Percentiles rank a stretch among this genome's conserved stretches.
Conservation (phyloP, 768 basidiomycete species). For the Chalciporus sphaerocephalus region DNA sequence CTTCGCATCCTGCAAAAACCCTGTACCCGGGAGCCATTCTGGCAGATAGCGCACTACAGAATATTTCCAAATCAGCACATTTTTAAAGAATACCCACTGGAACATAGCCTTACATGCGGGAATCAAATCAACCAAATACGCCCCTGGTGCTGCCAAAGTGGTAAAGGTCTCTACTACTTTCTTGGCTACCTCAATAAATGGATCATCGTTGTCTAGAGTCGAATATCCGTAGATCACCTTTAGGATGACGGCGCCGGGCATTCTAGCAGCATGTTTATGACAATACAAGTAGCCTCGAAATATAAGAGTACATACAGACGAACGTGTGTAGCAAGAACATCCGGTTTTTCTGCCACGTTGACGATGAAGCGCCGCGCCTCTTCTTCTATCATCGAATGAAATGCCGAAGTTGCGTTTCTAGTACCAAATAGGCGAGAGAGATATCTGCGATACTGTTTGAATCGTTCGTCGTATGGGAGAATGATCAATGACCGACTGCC, state of each 20-base stretch:
- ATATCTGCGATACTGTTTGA: conserved; percentile 8
- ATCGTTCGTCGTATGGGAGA: conserved; percentile 7
- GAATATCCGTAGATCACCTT: conserved; percentile 35
- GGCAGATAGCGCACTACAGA: conserved; percentile 20
- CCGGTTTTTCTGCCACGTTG: conserved; percentile 1
- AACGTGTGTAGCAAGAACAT: conserved; percentile 4
- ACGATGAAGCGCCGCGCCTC: conserved; percentile 6
- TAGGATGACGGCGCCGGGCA: conserved; percentile 33
- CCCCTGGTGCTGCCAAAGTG: neutral
- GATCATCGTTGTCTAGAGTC: conserved; percentile 29
- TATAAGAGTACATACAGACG: conserved; percentile 1
- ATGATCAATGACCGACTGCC: conserved; percentile 1
- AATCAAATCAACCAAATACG: conserved; percentile 9
- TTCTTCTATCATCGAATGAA: conserved; percentile 3
- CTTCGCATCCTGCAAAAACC: conserved; percentile 12
- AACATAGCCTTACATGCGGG: conserved; percentile 9
- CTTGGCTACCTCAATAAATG: conserved; percentile 28
- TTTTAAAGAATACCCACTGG: no score
- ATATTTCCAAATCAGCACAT: neutral
- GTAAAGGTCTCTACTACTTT: conserved; percentile 18
- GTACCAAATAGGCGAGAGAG: conserved; percentile 7
- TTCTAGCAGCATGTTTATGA: conserved; percentile 17
- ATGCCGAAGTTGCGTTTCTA: conserved; percentile 4
- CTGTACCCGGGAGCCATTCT: conserved; percentile 20
- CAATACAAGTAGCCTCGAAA: neutral